Percentiles rank a stretch among this genome's conserved stretches.
phyloP scores from a whole-genome alignment of 116 monocot species.

The Phalaenopsis hybrid region DNA sequence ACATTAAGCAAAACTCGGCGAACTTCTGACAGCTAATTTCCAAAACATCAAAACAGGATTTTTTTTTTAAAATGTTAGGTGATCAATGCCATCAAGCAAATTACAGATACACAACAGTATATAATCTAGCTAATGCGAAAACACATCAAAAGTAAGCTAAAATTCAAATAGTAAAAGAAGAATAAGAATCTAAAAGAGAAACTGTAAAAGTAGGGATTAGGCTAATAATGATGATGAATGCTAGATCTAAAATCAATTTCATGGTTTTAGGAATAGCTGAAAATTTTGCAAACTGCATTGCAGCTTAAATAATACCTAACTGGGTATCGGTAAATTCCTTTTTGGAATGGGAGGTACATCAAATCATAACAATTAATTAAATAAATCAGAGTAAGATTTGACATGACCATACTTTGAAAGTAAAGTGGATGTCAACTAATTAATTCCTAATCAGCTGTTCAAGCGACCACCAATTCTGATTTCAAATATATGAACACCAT shows the following conservation, averaged over 20 bases:
- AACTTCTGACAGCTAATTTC: not conserved
- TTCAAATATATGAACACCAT: not conserved
- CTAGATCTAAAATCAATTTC: not conserved
- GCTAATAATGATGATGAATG: not conserved
- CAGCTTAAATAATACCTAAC: not conserved
- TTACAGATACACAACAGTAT: not conserved
- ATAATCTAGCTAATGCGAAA: not conserved
- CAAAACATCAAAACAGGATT: not conserved
- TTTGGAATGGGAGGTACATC: not conserved
- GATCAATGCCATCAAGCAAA: not conserved
- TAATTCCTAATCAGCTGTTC: not conserved
- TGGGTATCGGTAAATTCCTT: not conserved
- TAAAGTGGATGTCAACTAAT: not conserved
- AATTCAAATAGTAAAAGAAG: not conserved
- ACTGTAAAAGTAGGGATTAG: not conserved
- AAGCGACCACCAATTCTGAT: not conserved
- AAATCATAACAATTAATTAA: too few relatives aligned
- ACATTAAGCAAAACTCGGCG: not conserved
- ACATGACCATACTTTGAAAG: not conserved
- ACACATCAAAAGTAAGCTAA: not conserved
- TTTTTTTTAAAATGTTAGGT: not conserved
- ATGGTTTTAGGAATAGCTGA: not conserved
- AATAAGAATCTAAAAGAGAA: not conserved
- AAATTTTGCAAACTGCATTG: not conserved
- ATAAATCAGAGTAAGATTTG: too few relatives aligned